phyloP scores from a whole-genome alignment of 148 eudicot species.

The Polygonum maritimum region DNA sequence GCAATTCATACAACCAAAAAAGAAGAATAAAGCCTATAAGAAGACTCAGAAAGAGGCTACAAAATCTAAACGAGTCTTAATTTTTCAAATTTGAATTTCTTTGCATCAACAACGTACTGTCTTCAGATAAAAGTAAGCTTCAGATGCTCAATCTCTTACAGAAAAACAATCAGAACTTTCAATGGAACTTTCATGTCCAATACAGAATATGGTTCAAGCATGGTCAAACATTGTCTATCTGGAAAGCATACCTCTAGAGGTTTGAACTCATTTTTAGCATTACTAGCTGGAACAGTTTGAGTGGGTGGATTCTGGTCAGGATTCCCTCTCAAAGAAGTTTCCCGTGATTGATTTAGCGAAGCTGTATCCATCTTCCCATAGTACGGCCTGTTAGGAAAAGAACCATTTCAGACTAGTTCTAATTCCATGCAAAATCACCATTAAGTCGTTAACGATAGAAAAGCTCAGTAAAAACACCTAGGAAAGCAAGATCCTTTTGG shows the following conservation, averaged over 20 bases:
- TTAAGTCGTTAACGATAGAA: not conserved
- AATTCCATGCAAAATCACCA: not conserved
- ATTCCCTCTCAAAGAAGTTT: constrained; percentile 42
- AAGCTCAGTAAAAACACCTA: constrained; percentile 27
- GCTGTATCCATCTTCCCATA: constrained; percentile 39
- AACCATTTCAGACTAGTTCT: not conserved
- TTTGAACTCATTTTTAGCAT: constrained; percentile 58
- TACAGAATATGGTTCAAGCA: not conserved
- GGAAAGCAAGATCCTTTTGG: constrained; percentile 93
- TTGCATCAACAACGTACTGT: no score
- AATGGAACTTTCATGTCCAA: not conserved
- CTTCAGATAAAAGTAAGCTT: no score
- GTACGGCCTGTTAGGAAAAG: constrained; percentile 43
- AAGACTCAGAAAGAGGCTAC: not conserved
- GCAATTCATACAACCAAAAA: not conserved
- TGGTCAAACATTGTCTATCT: not conserved
- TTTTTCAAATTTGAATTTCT: not conserved
- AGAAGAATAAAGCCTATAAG: not conserved
- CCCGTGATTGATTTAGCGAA: constrained; percentile 24
- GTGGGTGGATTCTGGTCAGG: constrained; percentile 43
- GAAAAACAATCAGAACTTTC: not conserved
- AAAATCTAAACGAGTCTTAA: not conserved
- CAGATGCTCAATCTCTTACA: no score
- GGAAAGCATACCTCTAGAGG: constrained; percentile 57
- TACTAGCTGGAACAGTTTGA: constrained; percentile 36